These are phyloP conservation scores for Cercospora sp. DNA, from an alignment of 2,329 filamentous ascomycete genomes.

Conservation along the genomic window DNA sequence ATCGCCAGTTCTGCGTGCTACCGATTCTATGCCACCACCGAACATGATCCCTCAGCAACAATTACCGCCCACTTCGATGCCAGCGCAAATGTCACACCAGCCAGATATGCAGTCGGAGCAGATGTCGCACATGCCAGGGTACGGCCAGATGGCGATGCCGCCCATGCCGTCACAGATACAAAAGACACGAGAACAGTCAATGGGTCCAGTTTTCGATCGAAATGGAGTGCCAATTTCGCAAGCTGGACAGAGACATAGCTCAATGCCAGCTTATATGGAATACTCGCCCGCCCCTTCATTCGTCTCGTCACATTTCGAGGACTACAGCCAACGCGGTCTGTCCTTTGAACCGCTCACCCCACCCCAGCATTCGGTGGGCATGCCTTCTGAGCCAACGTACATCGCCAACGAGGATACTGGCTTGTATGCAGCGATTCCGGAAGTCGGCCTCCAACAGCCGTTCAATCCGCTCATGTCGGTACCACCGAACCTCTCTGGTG, in stretches of 20 bases:
- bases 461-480: constrained; percentile 90
- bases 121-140: constrained; percentile 65
- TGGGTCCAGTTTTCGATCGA: constrained; percentile 76
- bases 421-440: constrained; percentile 90
- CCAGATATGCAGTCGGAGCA: constrained; percentile 61
- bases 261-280: constrained; percentile 98
- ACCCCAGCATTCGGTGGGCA: constrained; percentile 83
- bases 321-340: constrained; percentile 93
- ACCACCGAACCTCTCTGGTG: constrained; percentile 77
- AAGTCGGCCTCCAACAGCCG: constrained; percentile 73
- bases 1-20: constrained; percentile 84
- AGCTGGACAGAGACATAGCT: constrained; percentile 87
- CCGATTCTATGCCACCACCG: constrained; percentile 92
- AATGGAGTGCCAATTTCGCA: constrained; percentile 83
- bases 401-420: constrained; percentile 98
- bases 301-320: constrained; percentile 96
- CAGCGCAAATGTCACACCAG: constrained; percentile 34
- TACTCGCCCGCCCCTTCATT: constrained; percentile 98
- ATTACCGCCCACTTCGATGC: constrained; percentile 34
- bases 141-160: constrained; percentile 71
- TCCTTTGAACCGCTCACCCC: constrained; percentile 97
- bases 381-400: constrained; percentile 88
- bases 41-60: constrained; percentile 66
- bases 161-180: constrained; percentile 71
- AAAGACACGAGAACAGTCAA: constrained; percentile 84